These are phyloP conservation scores for Rhodomyrtus tomentosa DNA, from an alignment of 345 rosid species.

Conservation along the genomic window DNA sequence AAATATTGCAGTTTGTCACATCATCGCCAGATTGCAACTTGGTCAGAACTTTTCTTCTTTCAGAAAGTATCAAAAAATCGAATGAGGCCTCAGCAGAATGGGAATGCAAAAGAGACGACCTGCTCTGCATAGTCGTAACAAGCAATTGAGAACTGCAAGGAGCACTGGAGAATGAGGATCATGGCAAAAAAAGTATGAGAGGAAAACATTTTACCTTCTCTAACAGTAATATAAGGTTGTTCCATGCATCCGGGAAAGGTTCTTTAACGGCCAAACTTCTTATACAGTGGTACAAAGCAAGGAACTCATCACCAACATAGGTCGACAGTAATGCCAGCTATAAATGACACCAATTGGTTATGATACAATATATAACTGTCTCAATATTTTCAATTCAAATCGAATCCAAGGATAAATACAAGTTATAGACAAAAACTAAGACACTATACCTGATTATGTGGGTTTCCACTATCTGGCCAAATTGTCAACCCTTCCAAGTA, in stretches of 20 bases:
- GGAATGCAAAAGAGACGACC: constrained; percentile 32
- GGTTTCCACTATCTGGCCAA: constrained; percentile 88
- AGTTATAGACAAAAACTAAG: not conserved
- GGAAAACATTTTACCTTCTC: constrained; percentile 49
- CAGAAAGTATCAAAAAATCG: constrained; percentile 50
- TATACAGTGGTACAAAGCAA: constrained; percentile 81
- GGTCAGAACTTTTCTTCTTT: constrained; percentile 12
- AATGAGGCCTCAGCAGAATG: constrained; percentile 30
- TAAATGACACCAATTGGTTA: constrained; percentile 2
- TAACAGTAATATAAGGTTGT: constrained; percentile 62
- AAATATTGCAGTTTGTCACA: constrained; percentile 2
- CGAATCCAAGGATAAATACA: not conserved
- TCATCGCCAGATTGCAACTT: constrained; percentile 1
- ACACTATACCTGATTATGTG: constrained; percentile 71
- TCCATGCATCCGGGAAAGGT: constrained; percentile 83
- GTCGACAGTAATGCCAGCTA: constrained; percentile 89
- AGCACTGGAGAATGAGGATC: not conserved
- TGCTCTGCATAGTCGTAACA: constrained; percentile 52
- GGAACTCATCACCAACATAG: constrained; percentile 79
- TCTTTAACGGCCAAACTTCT: constrained; percentile 94
- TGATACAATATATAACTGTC: not conserved
- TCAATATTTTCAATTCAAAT: not conserved
- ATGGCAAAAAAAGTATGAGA: not conserved
- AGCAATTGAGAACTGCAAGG: constrained; percentile 9
- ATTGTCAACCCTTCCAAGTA: constrained; percentile 66